Conservation (phyloP, 352 stramenopile species). For the Hyaloperonospora brassicae region DNA sequence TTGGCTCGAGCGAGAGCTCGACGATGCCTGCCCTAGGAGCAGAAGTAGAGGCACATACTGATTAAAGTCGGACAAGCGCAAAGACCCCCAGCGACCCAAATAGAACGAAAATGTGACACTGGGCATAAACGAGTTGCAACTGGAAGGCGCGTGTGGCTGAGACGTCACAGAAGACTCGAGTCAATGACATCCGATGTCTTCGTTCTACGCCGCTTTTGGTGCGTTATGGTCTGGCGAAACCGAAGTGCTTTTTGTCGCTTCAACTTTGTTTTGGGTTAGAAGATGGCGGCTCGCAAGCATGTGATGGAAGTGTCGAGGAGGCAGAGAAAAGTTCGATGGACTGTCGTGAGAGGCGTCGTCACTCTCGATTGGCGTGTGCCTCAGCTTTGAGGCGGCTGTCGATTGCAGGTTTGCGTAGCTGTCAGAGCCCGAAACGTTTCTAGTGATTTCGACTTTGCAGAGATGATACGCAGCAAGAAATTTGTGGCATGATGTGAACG, state of each 20-base stretch:
- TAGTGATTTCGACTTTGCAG: too few relatives aligned
- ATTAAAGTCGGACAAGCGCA: constrained; percentile 20
- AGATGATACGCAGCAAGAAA: too few relatives aligned
- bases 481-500: too few relatives aligned
- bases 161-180: background rate
- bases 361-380: too few relatives aligned
- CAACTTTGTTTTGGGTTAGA: background rate
- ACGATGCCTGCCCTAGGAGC: constrained; percentile 12
- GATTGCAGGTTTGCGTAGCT: too few relatives aligned
- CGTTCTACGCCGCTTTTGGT: background rate
- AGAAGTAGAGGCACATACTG: constrained; percentile 26
- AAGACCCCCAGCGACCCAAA: constrained; percentile 2
- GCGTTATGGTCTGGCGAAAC: background rate
- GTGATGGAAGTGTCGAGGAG: constrained; percentile 12
- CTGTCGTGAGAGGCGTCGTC: background rate
- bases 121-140: constrained; percentile 19
- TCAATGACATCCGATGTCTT: constrained; percentile 1
- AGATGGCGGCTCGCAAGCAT: background rate
- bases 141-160: background rate
- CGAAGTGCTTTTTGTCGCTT: too few relatives aligned
- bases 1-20: constrained; percentile 16
- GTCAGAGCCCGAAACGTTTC: too few relatives aligned
- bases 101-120: constrained; percentile 21
- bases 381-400: too few relatives aligned
- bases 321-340: constrained; percentile 10